A percentile compares a stretch with the other conserved stretches of the same genome.
These are phyloP conservation scores for Nitzschia sp. DNA, from an alignment of 108 stramenopile genomes.

Conservation along the genomic window DNA sequence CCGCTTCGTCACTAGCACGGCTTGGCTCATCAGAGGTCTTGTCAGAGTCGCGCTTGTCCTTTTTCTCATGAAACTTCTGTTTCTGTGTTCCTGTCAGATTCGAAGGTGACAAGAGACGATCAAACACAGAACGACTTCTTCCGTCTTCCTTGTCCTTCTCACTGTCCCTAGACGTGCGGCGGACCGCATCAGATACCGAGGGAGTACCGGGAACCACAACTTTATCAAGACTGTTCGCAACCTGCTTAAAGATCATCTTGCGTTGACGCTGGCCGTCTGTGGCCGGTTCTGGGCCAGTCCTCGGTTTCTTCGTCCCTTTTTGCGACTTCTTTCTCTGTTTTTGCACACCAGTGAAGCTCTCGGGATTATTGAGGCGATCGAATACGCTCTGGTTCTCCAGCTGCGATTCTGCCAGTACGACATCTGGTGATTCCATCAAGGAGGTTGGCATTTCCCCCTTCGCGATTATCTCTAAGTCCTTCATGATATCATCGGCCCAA, in stretches of 20 bases:
- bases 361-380: constrained; percentile 50
- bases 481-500: constrained; percentile 72
- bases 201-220: constrained; percentile 3
- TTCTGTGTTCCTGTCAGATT: constrained; percentile 62
- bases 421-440: constrained; percentile 28
- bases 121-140: constrained; percentile 49
- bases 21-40: not conserved
- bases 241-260: constrained; percentile 8
- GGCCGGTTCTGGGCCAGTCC: not conserved
- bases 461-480: constrained; percentile 65
- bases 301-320: not conserved
- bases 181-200: not conserved
- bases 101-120: constrained; percentile 52
- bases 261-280: constrained; percentile 3
- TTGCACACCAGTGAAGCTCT: constrained; percentile 50
- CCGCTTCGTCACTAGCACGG: not conserved
- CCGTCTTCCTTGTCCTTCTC: constrained; percentile 1
- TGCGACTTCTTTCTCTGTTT: constrained; percentile 26
- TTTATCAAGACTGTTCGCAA: constrained; percentile 25
- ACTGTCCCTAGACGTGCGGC: not conserved
- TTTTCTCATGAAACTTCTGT: constrained; percentile 35
- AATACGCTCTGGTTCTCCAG: constrained; percentile 33
- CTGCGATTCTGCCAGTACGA: constrained; percentile 26
- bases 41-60: constrained; percentile 7
- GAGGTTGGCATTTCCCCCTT: constrained; percentile 55